Percentiles rank a stretch among this genome's conserved stretches.
phyloP scores from a whole-genome alignment of 1,139 yeast species.

The Debaryomyces sp. region DNA sequence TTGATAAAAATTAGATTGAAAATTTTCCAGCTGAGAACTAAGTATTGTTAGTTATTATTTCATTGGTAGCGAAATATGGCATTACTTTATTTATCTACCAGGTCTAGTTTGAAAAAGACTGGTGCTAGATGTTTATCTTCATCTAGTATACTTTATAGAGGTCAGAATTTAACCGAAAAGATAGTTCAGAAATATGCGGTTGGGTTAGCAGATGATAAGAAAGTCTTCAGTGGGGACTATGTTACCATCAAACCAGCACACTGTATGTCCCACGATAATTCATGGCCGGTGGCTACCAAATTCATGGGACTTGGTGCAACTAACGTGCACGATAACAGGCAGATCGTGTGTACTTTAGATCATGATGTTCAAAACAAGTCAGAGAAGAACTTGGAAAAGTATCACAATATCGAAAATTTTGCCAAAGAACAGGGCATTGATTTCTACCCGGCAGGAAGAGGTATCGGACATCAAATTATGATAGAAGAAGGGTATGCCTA shows the following conservation, averaged over 20 bases:
- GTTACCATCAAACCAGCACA: slow-evolving; percentile 95
- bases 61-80: slow-evolving; percentile 4
- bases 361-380: slow-evolving; percentile 96
- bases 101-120: not conserved
- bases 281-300: slow-evolving; percentile 98
- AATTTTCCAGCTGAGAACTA: not conserved
- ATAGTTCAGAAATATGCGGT: slow-evolving; percentile 93
- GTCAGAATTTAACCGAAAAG: slow-evolving; percentile 91
- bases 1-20: slow-evolving; percentile 1
- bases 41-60: not conserved
- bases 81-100: slow-evolving; percentile 3
- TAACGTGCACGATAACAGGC: slow-evolving; percentile 78
- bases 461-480: slow-evolving; percentile 99
- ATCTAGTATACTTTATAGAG: slow-evolving; percentile 28
- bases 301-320: slow-evolving; percentile 94
- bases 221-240: slow-evolving; percentile 87
- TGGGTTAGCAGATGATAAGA: slow-evolving; percentile 69
- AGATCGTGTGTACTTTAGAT: slow-evolving; percentile 93
- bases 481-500: slow-evolving; percentile 98
- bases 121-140: slow-evolving; percentile 16
- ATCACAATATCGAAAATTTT: slow-evolving; percentile 82
- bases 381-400: slow-evolving; percentile 85
- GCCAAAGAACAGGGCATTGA: slow-evolving; percentile 93
- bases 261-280: slow-evolving; percentile 98
- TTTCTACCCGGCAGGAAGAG: slow-evolving; percentile 98